A percentile compares a stretch with the other conserved stretches of the same genome.
Evolutionary conservation across 108 stramenopile species (phyloP).

Genomic region (Mediolabrus comicus): DNA sequence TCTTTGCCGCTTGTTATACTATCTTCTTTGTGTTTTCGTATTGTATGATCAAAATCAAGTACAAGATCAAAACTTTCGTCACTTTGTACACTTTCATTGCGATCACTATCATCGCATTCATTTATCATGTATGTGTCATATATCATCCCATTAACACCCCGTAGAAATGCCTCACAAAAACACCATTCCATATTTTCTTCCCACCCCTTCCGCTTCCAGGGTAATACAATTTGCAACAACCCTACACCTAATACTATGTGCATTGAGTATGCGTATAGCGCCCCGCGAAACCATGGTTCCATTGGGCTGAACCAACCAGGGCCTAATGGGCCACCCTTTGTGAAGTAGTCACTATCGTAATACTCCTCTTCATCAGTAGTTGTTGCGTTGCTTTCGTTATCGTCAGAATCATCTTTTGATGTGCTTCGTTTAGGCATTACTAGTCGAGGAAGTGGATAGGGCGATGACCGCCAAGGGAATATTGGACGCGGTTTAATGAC

Average conservation of each 20-base stretch:
- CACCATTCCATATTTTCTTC: conserved; percentile 20
- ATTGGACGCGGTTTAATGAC: conserved; percentile 17
- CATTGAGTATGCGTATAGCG: conserved; percentile 20
- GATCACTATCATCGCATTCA: background rate
- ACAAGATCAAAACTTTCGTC: conserved; percentile 2
- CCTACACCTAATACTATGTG: conserved; percentile 10
- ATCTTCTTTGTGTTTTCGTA: background rate
- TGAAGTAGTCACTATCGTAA: conserved; percentile 24
- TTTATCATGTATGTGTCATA: conserved; percentile 17
- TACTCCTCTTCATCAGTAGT: background rate
- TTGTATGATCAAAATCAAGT: conserved; percentile 16
- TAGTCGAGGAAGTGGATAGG: conserved; percentile 23
- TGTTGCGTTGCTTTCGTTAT: background rate
- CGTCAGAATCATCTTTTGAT: background rate
- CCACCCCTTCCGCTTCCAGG: conserved; percentile 27
- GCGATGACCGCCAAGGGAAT: conserved; percentile 36
- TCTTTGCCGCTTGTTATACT: background rate
- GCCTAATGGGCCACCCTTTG: conserved; percentile 32
- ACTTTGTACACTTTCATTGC: background rate
- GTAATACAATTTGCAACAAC: conserved; percentile 11
- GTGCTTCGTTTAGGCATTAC: conserved; percentile 3
- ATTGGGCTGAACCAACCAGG: conserved; percentile 34
- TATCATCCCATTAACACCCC: conserved; percentile 34
- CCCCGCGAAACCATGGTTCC: conserved; percentile 30
- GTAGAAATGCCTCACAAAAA: conserved; percentile 33